Evolutionary conservation across 129 eudicot species (phyloP), one percentile per base, ranked within the genome.

Genomic region (Gnaphalium uliginosum): DNA sequence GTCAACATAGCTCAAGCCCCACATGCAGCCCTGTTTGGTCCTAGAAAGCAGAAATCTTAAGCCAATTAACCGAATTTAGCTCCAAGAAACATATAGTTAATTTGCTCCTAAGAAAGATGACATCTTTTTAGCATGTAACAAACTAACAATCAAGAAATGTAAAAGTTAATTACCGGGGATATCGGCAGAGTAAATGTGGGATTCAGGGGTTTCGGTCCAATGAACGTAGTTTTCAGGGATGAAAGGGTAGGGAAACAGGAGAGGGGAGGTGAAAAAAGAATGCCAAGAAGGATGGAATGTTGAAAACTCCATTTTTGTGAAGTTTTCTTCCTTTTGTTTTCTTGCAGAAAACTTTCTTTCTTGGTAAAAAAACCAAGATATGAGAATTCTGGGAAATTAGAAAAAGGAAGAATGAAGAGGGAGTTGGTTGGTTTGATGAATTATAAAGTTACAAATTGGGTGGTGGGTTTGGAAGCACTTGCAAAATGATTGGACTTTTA

Each of bases 131-230:
- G 4, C 4, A 59, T 30, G 2, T 8, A 17, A 48, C 26, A 6
- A 32, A 56, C 37, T 43, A 29, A 29, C 0, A 30, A 56, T 24
- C 11, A 72, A 50, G 63, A 72, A 1, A 72, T 30, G 66, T 48
- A 72, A 24, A 17, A 10, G 51, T 43, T 43, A 5, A 0, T 53
- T 82, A 92, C 98, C 98, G 17, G 98, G 98, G 41, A 92, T 83
- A n/a, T 87, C 89, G n/a, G 98, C 98, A 17, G 98, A 92, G 74
- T 89, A 92, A 57, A 89, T 66, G 73, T 89, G 98, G 62, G 94
- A 92, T 70, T 92, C 90, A 1, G 96, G 96, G 61, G 98, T 92
- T 78, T 89, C 83, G 56, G 91, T 86, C 96, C 94, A 89, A 79
- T 92, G 94, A 72, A 92, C 92, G 54, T 92, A 75, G 84, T 92